Conservation (phyloP, 169 alveolate genomes). For the Plasmodium blacklocki region DNA sequence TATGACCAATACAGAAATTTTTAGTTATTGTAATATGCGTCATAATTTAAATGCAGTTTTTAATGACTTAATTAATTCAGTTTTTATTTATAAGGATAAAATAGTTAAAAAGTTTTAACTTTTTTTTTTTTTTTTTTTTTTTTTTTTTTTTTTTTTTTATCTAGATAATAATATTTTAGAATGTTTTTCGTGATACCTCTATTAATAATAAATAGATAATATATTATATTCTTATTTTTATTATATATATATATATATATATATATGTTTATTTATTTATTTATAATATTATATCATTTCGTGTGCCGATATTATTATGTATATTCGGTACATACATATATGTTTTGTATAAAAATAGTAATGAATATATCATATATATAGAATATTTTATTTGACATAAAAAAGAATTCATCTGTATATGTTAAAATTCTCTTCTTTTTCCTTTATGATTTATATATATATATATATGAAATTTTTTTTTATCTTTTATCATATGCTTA, state of each 20-base stretch:
- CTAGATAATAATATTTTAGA: not conserved
- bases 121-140: not conserved
- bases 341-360: too few relatives aligned
- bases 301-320: too few relatives aligned
- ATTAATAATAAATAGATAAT: too few relatives aligned
- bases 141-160: not conserved
- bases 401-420: too few relatives aligned
- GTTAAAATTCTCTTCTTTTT: too few relatives aligned
- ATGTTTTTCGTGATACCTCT: not conserved
- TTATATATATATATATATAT: not conserved
- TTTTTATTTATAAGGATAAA: constrained; percentile 34
- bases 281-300: not conserved
- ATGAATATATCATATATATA: too few relatives aligned
- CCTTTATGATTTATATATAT: too few relatives aligned
- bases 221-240: not conserved
- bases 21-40: constrained; percentile 56
- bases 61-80: constrained; percentile 38
- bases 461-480: too few relatives aligned
- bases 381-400: too few relatives aligned
- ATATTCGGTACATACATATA: too few relatives aligned
- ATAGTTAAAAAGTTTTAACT: constrained; percentile 32
- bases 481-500: too few relatives aligned
- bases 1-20: constrained; percentile 25
- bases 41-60: constrained; percentile 30
- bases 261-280: not conserved